phyloP scores from a whole-genome alignment of 176 grass and related monocot species.

The Luzula sylvatica region DNA sequence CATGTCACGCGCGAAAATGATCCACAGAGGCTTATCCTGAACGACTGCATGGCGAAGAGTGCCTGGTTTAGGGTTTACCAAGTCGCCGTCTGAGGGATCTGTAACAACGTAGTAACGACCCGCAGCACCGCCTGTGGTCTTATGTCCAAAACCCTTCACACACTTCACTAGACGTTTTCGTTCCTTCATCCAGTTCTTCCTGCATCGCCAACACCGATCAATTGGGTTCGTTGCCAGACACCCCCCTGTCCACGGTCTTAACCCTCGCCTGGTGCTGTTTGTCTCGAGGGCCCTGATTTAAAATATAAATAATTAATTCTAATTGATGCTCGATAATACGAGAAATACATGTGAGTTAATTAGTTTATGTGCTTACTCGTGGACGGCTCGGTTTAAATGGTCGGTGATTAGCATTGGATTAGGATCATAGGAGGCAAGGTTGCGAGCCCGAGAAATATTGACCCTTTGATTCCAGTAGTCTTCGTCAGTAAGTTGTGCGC shows the following conservation, averaged over 20 bases:
- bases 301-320: no score
- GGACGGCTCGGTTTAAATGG: constrained; percentile 38
- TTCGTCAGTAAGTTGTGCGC: constrained; percentile 23
- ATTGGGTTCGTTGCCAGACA: constrained; percentile 69
- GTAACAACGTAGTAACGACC: constrained; percentile 41
- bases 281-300: neutral
- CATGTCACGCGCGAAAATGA: constrained; percentile 57
- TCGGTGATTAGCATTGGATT: constrained; percentile 28
- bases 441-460: constrained; percentile 13
- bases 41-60: constrained; percentile 47
- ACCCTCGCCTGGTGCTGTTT: constrained; percentile 17
- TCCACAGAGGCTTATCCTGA: constrained; percentile 49
- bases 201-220: constrained; percentile 71
- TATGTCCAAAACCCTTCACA: constrained; percentile 35
- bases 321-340: neutral
- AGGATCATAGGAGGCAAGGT: constrained; percentile 24
- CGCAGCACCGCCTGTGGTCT: constrained; percentile 16
- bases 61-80: constrained; percentile 18
- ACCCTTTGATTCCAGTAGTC: constrained; percentile 45
- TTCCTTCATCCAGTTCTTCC: constrained; percentile 28
- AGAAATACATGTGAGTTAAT: neutral
- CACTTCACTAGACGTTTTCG: constrained; percentile 45
- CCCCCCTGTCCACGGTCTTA: neutral
- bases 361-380: constrained; percentile 9
- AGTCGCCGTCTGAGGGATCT: constrained; percentile 33